Conservation (phyloP, 2,329 filamentous ascomycete species). For the Westerdykella sp. region DNA sequence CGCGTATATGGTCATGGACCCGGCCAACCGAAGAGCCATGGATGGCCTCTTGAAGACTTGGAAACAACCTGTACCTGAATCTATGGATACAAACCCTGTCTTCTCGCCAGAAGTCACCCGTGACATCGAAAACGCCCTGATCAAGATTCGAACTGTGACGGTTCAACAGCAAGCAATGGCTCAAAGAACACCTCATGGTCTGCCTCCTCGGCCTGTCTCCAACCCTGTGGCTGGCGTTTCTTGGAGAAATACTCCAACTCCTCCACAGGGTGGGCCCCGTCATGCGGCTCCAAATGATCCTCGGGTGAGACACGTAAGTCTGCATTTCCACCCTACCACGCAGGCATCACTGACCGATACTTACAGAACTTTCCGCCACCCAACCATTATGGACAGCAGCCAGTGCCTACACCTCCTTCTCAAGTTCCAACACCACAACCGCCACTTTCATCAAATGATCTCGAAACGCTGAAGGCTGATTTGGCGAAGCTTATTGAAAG, state of each 20-base stretch:
- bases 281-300: constrained; percentile 30
- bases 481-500: constrained; percentile 70
- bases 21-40: constrained; percentile 77
- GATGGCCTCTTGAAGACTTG: constrained; percentile 97
- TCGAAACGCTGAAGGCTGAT: constrained; percentile 71
- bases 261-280: constrained; percentile 47
- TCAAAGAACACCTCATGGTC: constrained; percentile 36
- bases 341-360: constrained; percentile 1
- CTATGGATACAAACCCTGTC: constrained; percentile 84
- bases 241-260: constrained; percentile 69
- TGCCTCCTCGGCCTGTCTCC: constrained; percentile 35
- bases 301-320: constrained; percentile 33
- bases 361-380: constrained; percentile 17
- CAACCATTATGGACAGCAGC: constrained; percentile 22
- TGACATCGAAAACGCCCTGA: constrained; percentile 88
- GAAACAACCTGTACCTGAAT: constrained; percentile 94
- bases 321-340: background rate
- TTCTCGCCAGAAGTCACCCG: constrained; percentile 82
- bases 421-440: constrained; percentile 31
- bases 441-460: constrained; percentile 25
- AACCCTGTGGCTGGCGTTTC: constrained; percentile 45
- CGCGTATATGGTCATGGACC: constrained; percentile 84
- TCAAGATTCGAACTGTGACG: constrained; percentile 65
- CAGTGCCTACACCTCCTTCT: constrained; percentile 20
- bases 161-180: constrained; percentile 55